Evolutionary conservation across 306 rosid genomes (phyloP), one percentile per base, ranked within the genome.

Genomic region (Gastrolobium bilobum): DNA sequence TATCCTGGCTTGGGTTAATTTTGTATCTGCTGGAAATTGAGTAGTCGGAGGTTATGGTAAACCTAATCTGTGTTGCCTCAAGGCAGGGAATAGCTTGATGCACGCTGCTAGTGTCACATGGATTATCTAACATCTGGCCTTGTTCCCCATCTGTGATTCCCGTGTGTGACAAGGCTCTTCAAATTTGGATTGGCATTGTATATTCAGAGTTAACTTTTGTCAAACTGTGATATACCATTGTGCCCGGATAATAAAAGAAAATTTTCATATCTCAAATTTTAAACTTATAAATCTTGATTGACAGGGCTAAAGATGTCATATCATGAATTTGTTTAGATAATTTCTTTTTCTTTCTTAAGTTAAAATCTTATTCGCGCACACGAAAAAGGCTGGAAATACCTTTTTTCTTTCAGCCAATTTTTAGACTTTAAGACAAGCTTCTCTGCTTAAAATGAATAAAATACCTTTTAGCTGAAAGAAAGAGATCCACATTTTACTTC

Each of bases 21-120:
- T 30, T 62, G 59, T 39, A 46, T 37, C 68, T 54, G 53, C 54
- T 81, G 77, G 52, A 60, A 82, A 60, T 52, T 72, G 46, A 63
- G 52, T 71, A 54, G 74, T 63, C 2, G 56, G 56, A 29, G 46
- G 64, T 42, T 56, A 53, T 51, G 79, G 65, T 43, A 30, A 52
- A 37, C 60, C 40, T 53, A 5, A 30, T 13, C 42, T 31, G 14
- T 61, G 80, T 63, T 30, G 47, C 39, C 72, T 58, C 50, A 39
- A 59, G 40, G 63, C 52, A 52, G 66, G 73, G 44, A 66, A 10
- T 39, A 10, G n/a, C 5, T 39, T 68, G 43, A 42, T 30, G 54
- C 53, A 33, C 31, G 15, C 66, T 68, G 47, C 42, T 52, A 6
- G 50, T 56, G 50, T 58, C 39, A 26, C 67, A 2, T 57, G 62